phyloP scores from a whole-genome alignment of 2,329 filamentous ascomycete species.

The Tolypocladium cylindrosporum region DNA sequence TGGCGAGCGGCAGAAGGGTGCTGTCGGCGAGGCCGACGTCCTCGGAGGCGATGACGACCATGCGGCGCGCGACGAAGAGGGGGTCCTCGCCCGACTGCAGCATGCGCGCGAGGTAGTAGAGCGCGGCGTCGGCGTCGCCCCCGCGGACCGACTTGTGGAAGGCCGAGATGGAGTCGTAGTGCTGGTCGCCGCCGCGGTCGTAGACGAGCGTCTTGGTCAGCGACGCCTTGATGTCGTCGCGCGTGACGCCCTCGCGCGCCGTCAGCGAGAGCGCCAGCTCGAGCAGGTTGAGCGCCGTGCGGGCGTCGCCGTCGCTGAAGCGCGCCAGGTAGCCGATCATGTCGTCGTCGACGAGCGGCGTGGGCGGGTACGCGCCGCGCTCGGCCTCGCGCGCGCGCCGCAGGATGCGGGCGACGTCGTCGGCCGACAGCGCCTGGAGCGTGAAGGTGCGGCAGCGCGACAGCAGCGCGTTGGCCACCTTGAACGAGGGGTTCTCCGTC shows the following conservation, averaged over 20 bases:
- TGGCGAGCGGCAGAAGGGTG: slow-evolving; percentile 71
- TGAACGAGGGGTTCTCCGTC: slow-evolving; percentile 94
- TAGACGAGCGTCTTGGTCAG: slow-evolving; percentile 92
- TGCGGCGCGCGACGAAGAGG: slow-evolving; percentile 80
- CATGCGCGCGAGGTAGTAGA: slow-evolving; percentile 96
- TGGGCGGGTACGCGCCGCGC: slow-evolving; percentile 27
- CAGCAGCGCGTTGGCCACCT: slow-evolving; percentile 76
- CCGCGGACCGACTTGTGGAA: slow-evolving; percentile 95
- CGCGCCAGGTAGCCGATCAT: slow-evolving; percentile 72
- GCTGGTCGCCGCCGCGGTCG: slow-evolving; percentile 88
- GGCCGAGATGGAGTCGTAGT: slow-evolving; percentile 95
- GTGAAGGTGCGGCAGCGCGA: slow-evolving; percentile 90
- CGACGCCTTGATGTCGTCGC: slow-evolving; percentile 66
- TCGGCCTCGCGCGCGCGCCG: slow-evolving; percentile 62
- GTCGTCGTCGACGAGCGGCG: slow-evolving; percentile 61
- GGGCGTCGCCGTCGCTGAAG: slow-evolving; percentile 86
- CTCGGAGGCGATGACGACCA: slow-evolving; percentile 91
- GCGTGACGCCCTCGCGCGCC: slow-evolving; percentile 51
- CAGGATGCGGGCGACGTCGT: slow-evolving; percentile 65
- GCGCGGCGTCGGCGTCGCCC: slow-evolving; percentile 71
- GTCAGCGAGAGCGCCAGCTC: slow-evolving; percentile 74
- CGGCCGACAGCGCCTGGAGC: slow-evolving; percentile 60
- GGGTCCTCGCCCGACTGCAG: slow-evolving; percentile 90
- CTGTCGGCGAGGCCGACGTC: slow-evolving; percentile 89
- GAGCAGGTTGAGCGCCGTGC: slow-evolving; percentile 84